Percentiles rank a stretch among this genome's conserved stretches.
phyloP scores from a whole-genome alignment of 345 rosid species.

The Iberis pinnata region DNA sequence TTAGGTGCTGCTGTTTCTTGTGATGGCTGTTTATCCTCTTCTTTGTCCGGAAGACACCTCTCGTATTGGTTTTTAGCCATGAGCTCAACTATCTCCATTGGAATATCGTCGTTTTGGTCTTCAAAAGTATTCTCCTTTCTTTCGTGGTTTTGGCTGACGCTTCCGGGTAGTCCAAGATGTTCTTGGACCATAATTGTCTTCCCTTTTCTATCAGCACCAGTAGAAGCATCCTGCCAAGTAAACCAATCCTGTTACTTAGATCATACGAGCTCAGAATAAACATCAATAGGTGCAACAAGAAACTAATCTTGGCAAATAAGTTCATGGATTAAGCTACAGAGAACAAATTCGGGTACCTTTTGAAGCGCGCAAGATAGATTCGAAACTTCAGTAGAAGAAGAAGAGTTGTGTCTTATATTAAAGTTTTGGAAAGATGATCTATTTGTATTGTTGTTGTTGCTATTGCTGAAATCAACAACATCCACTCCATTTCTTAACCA shows the following conservation, averaged over 20 bases:
- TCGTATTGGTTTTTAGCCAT: constrained; percentile 89
- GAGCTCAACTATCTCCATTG: constrained; percentile 93
- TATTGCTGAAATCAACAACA: constrained; percentile 31
- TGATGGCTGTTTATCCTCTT: constrained; percentile 33
- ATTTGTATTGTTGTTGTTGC: constrained; percentile 22
- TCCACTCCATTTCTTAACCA: constrained; percentile 28
- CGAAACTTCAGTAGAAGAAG: constrained; percentile 29
- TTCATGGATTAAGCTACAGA: no score
- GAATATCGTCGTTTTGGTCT: constrained; percentile 73
- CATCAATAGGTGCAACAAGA: not conserved
- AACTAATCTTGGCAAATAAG: no score
- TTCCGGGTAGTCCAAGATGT: constrained; percentile 26
- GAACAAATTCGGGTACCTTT: no score
- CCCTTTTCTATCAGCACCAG: constrained; percentile 38
- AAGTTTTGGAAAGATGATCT: constrained; percentile 32
- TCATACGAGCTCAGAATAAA: not conserved
- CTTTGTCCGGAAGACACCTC: constrained; percentile 69
- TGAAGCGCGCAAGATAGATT: constrained; percentile 33
- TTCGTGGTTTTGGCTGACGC: constrained; percentile 32
- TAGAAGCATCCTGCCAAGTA: constrained; percentile 50
- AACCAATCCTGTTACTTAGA: constrained; percentile 12
- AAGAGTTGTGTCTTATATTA: constrained; percentile 30
- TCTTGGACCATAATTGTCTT: constrained; percentile 35
- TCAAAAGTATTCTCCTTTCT: constrained; percentile 40
- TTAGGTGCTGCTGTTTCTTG: constrained; percentile 33